Evolutionary conservation across 495 filamentous ascomycete species (phyloP).

Genomic region (Lasiosphaeriaceae sp.): DNA sequence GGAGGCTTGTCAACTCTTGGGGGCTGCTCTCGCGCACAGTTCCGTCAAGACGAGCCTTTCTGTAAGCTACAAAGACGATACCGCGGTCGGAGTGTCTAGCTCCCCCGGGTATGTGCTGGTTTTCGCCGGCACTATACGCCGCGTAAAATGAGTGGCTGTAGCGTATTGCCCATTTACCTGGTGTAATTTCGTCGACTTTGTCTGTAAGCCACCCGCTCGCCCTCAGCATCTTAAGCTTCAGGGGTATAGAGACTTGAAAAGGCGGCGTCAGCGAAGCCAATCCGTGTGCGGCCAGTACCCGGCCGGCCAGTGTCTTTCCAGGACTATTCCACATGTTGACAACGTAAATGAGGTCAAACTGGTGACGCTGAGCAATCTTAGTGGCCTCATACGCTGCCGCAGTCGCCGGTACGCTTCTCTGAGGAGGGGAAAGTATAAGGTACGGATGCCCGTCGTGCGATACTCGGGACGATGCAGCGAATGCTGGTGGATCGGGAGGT

Average conservation of each 20-base stretch:
- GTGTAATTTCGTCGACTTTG: too few species aligned
- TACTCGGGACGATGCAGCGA: not conserved
- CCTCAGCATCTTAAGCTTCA: slow-evolving; percentile 35
- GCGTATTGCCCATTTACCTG: slow-evolving; percentile 33
- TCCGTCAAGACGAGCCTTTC: slow-evolving; percentile 20
- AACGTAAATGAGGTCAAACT: slow-evolving; percentile 42
- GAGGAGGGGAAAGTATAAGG: slow-evolving; percentile 25
- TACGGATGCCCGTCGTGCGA: slow-evolving; percentile 3
- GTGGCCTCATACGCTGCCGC: slow-evolving; percentile 38
- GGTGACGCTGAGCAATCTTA: slow-evolving; percentile 35
- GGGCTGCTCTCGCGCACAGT: slow-evolving; percentile 6
- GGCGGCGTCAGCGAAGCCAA: slow-evolving; percentile 31
- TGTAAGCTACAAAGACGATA: slow-evolving; percentile 40
- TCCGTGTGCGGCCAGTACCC: slow-evolving; percentile 39
- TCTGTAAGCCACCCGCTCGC: too few species aligned
- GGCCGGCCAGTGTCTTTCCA: too few species aligned
- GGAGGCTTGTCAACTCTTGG: slow-evolving; percentile 24
- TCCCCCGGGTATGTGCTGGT: not conserved
- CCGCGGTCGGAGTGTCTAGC: slow-evolving; percentile 27
- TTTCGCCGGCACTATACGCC: slow-evolving; percentile 18
- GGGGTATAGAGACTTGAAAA: slow-evolving; percentile 35
- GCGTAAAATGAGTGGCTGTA: slow-evolving; percentile 40
- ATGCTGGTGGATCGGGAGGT: slow-evolving; percentile 13
- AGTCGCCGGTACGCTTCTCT: slow-evolving; percentile 27
- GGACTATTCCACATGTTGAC: slow-evolving; percentile 44